Evolutionary conservation across 164 flowering plant species (phyloP).

Genomic region (Sextonia rubra): DNA sequence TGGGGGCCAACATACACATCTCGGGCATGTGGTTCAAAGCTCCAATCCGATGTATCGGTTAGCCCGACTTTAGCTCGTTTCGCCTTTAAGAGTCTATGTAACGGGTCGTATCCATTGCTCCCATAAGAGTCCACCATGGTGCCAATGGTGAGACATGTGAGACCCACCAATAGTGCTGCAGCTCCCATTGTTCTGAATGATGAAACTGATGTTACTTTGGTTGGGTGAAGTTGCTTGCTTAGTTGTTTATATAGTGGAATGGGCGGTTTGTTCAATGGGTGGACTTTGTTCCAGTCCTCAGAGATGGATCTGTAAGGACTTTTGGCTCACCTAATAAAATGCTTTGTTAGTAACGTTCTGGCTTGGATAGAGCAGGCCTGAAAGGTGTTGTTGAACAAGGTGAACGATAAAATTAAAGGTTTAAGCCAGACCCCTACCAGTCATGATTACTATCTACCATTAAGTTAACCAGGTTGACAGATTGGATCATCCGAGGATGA

Average conservation of each 20-base stretch:
- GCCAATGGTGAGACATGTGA: background rate
- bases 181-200: background rate
- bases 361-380: too few relatives aligned
- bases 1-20: conserved; percentile 8
- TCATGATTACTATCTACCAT: too few relatives aligned
- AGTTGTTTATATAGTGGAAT: background rate
- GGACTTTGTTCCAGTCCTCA: background rate
- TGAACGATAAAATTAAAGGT: too few relatives aligned
- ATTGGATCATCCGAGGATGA: too few relatives aligned
- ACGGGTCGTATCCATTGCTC: background rate
- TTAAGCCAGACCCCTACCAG: too few relatives aligned
- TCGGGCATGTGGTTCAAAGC: background rate
- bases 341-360: background rate
- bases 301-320: background rate
- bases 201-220: background rate
- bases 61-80: background rate
- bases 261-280: background rate
- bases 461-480: too few relatives aligned
- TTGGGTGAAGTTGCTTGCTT: background rate
- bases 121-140: background rate
- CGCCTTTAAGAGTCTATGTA: background rate
- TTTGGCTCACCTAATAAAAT: background rate
- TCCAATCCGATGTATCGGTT: background rate
- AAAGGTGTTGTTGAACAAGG: too few relatives aligned
- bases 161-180: background rate